Percentiles rank a stretch among this genome's conserved stretches.
Evolutionary conservation across 78 protist species (phyloP).

Genomic region (Isochrysis galbana): DNA sequence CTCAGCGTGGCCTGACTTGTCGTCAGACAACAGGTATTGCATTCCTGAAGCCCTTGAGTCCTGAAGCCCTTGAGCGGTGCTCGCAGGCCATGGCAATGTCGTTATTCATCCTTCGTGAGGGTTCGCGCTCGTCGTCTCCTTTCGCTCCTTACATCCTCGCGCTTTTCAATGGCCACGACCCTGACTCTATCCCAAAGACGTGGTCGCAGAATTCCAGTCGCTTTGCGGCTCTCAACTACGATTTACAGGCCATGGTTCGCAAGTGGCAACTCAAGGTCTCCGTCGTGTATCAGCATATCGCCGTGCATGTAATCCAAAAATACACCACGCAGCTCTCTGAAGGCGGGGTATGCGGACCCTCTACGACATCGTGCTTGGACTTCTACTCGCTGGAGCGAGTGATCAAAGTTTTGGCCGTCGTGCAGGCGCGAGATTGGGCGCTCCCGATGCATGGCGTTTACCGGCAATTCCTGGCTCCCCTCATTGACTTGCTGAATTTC

Average conservation of each 20-base stretch:
- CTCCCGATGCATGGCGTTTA: neutral
- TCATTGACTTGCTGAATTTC: neutral
- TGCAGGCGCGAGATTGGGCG: neutral
- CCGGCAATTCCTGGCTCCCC: neutral
- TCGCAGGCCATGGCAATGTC: neutral
- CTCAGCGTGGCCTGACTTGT: too few species aligned
- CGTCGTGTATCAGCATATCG: neutral
- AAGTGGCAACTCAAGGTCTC: neutral
- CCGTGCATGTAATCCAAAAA: neutral
- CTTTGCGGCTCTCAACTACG: neutral
- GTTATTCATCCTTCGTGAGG: neutral
- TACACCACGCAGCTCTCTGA: neutral
- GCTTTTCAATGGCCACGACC: neutral
- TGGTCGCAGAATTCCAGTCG: neutral
- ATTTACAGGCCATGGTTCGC: neutral
- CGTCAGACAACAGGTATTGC: too few species aligned
- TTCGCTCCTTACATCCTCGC: neutral
- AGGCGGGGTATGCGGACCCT: neutral
- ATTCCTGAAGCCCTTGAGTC: too few species aligned
- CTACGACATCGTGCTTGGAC: neutral
- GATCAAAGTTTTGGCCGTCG: neutral
- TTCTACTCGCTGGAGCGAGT: neutral
- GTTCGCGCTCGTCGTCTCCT: neutral
- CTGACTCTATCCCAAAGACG: neutral
- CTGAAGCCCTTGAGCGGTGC: neutral